Evolutionary conservation across 257 asterid species (phyloP), one percentile per base, ranked within the genome.

Genomic region (Salvia rosmarinus): DNA sequence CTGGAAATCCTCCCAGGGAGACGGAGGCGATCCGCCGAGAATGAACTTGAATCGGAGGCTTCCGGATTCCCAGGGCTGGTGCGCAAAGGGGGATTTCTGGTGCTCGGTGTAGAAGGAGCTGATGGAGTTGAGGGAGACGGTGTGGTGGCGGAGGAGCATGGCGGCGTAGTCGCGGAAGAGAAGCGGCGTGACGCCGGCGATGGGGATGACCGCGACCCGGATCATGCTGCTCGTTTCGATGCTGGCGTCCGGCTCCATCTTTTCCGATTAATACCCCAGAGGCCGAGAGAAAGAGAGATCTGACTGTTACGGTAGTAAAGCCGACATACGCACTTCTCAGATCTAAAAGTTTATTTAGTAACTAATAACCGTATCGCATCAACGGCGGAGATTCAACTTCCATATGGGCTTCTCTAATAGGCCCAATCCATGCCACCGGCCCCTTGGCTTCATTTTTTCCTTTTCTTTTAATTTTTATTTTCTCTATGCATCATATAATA

Each of bases 61-160:
- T 30, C 97, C 99, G 60, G 95, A 80, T 23, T 94, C 93, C 99
- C 99, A 94, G 0, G 96, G 96, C 82, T 91, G 99, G 74, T 84
- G 64, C 3, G 96, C 63, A 64, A 94, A 94, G 11, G 99, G 99
- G 44, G 97, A 91, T 71, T 94, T 94, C 81, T 94, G 99, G 80
- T 91, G 99, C 83, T 94, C 96, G 3, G 97, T 89, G 91, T 94
- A 94, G 96, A 94, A 94, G 73, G 98, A 94, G 80, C 92, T 89
- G 71, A 91, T 88, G 70, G 98, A 89, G 64, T 87, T 79, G 59
- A 89, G 91, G 47, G 98, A 83, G 19, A 93, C 89, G 11, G 95
- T 83, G 81, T 84, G 91, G 85, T 94, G 95, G 75, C 90, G 95
- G 76, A 85, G 87, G 49, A 94, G 91, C 87, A 89, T 79, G 57